Conservation (phyloP, 768 basidiomycete genomes). For the Sarcomyxa edulis region DNA sequence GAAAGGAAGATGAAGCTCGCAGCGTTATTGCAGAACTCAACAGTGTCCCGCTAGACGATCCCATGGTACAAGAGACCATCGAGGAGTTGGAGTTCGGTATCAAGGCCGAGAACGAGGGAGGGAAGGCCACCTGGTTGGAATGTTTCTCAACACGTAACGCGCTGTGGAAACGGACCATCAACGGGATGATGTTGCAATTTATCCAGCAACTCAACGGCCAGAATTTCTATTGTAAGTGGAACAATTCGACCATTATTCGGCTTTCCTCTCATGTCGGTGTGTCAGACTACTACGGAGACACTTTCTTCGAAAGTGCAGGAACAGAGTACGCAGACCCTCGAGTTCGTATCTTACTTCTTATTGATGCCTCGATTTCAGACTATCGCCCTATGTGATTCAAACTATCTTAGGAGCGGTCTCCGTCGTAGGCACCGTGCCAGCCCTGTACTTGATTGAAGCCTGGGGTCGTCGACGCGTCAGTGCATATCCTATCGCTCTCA, state of each 20-base stretch:
- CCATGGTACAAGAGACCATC: slow-evolving; percentile 52
- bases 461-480: slow-evolving; percentile 67
- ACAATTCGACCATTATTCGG: neutral
- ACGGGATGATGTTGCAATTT: slow-evolving; percentile 83
- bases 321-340: slow-evolving; percentile 41
- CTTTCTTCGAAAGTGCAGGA: slow-evolving; percentile 73
- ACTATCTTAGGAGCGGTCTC: slow-evolving; percentile 72
- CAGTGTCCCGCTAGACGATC: slow-evolving; percentile 51
- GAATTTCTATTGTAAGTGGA: slow-evolving; percentile 65
- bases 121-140: slow-evolving; percentile 74
- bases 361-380: slow-evolving; percentile 22
- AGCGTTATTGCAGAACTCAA: slow-evolving; percentile 64
- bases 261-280: slow-evolving; percentile 7
- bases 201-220: slow-evolving; percentile 79
- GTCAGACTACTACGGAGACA: slow-evolving; percentile 76
- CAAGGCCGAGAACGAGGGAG: slow-evolving; percentile 71
- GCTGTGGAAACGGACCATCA: slow-evolving; percentile 68
- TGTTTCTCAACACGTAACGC: slow-evolving; percentile 67
- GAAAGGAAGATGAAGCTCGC: slow-evolving; percentile 48
- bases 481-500: neutral
- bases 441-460: slow-evolving; percentile 64
- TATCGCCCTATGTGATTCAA: slow-evolving; percentile 72
- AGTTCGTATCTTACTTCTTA: neutral
- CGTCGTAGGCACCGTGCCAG: slow-evolving; percentile 66
- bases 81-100: slow-evolving; percentile 65